A percentile compares a stretch with the other conserved stretches of the same genome.
Evolutionary conservation across 768 basidiomycete genomes (phyloP).

Genomic region (Pleurotus djamor): DNA sequence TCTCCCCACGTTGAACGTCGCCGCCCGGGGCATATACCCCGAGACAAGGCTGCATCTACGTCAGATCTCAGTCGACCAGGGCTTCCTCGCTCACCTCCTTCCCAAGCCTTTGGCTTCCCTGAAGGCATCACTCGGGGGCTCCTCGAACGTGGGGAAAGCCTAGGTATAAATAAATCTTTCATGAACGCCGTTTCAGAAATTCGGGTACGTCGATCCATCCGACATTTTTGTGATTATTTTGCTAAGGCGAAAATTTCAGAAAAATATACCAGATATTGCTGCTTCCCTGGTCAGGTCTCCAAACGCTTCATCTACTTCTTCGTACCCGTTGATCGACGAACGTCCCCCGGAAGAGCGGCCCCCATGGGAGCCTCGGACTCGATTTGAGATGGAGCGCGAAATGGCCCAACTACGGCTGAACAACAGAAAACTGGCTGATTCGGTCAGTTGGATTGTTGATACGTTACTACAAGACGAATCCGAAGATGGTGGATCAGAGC

Average conservation of each 20-base stretch:
- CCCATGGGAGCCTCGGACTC: constrained; percentile 66
- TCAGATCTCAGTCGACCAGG: constrained; percentile 17
- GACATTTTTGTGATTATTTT: constrained; percentile 3
- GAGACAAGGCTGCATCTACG: constrained; percentile 22
- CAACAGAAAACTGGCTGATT: constrained; percentile 65
- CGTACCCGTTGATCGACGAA: constrained; percentile 60
- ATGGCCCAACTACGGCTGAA: constrained; percentile 48
- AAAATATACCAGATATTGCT: constrained; percentile 84
- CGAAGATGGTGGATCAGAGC: constrained; percentile 35
- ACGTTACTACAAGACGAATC: constrained; percentile 58
- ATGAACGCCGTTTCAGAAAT: constrained; percentile 80
- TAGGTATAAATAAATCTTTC: constrained; percentile 83
- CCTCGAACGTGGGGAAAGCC: constrained; percentile 71
- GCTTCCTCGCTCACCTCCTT: constrained; percentile 38
- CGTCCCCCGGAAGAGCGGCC: constrained; percentile 54
- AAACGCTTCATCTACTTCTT: constrained; percentile 27
- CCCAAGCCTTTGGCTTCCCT: constrained; percentile 52
- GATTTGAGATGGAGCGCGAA: constrained; percentile 72
- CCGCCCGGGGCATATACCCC: constrained; percentile 27
- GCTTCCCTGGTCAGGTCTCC: constrained; percentile 63
- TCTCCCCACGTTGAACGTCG: constrained; percentile 33
- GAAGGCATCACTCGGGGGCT: constrained; percentile 74
- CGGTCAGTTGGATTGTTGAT: constrained; percentile 75
- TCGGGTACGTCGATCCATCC: constrained; percentile 43
- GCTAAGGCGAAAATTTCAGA: constrained; percentile 36